A percentile compares a stretch with the other conserved stretches of the same genome.
Conservation (phyloP, 2,329 filamentous ascomycete genomes). For the Ophiocordyceps camponoti-saundersi region DNA sequence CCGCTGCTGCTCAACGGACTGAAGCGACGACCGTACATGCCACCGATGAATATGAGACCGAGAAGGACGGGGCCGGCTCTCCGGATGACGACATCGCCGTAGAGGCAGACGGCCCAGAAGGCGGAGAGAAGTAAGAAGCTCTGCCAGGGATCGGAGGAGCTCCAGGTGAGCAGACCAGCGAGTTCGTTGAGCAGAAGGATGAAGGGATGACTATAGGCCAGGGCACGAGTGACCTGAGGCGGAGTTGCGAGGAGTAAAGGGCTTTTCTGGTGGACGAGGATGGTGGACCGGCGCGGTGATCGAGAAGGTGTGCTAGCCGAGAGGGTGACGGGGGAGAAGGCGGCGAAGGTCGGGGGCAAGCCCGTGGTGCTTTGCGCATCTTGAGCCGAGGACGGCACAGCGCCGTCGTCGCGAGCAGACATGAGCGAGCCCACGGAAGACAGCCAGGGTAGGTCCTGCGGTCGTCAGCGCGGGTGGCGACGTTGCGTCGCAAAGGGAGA, state of each 20-base stretch:
- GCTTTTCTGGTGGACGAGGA: slow-evolving; percentile 93
- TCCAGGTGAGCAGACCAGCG: slow-evolving; percentile 82
- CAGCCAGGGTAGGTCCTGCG: slow-evolving; percentile 31
- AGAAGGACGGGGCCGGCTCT: slow-evolving; percentile 72
- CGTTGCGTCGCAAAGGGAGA: background rate
- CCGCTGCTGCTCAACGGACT: slow-evolving; percentile 79
- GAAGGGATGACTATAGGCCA: slow-evolving; percentile 93
- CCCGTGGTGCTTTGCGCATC: slow-evolving; percentile 16
- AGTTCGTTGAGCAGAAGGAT: slow-evolving; percentile 76
- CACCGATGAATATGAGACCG: slow-evolving; percentile 62
- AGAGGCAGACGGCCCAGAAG: slow-evolving; percentile 78
- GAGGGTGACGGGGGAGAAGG: slow-evolving; percentile 75
- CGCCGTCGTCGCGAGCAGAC: slow-evolving; percentile 21
- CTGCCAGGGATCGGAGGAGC: slow-evolving; percentile 85
- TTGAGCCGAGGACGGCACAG: slow-evolving; percentile 11
- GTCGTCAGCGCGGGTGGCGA: slow-evolving; percentile 1
- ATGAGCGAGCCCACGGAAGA: slow-evolving; percentile 23
- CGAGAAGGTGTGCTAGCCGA: slow-evolving; percentile 45
- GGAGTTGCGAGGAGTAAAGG: slow-evolving; percentile 85
- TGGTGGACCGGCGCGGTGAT: slow-evolving; percentile 61
- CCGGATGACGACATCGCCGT: slow-evolving; percentile 69
- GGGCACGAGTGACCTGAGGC: slow-evolving; percentile 79
- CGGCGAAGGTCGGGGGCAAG: slow-evolving; percentile 58
- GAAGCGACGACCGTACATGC: slow-evolving; percentile 84
- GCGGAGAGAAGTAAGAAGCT: slow-evolving; percentile 74